Conservation (phyloP, 1,284 basidiomycete species). For the Grifola frondosa region DNA sequence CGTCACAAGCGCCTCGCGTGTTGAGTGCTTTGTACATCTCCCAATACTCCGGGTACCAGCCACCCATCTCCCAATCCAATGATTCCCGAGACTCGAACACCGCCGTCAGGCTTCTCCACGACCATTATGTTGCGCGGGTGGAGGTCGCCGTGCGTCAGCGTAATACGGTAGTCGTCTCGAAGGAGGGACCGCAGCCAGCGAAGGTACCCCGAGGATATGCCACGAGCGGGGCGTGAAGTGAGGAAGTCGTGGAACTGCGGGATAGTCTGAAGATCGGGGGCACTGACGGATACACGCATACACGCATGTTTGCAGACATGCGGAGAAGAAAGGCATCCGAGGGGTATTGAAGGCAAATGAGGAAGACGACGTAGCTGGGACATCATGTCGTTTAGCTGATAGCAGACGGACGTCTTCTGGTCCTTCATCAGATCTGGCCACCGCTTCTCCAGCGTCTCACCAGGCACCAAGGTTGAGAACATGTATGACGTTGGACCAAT, state of each 20-base stretch:
- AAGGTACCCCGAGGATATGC: conserved; percentile 9
- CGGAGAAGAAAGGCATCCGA: conserved; percentile 7
- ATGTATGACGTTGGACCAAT: conserved; percentile 16
- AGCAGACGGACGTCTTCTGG: conserved; percentile 7
- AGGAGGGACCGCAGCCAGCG: conserved; percentile 22
- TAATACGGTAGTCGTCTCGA: conserved; percentile 24
- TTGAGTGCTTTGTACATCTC: conserved; percentile 30
- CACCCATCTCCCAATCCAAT: conserved; percentile 31
- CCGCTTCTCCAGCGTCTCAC: conserved; percentile 14
- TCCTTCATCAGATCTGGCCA: conserved; percentile 6
- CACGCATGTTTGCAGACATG: conserved; percentile 20
- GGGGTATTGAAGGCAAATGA: background rate
- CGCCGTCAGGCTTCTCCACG: conserved; percentile 13
- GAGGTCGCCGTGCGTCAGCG: conserved; percentile 30
- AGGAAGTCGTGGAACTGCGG: conserved; percentile 27
- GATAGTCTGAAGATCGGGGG: conserved; percentile 7
- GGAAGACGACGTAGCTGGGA: background rate
- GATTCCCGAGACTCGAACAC: conserved; percentile 18
- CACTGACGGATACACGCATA: conserved; percentile 7
- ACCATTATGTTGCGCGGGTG: conserved; percentile 30
- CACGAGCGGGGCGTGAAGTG: conserved; percentile 4
- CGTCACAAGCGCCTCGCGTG: conserved; percentile 16
- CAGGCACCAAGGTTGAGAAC: conserved; percentile 23
- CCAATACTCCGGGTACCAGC: conserved; percentile 34
- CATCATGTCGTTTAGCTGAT: conserved; percentile 2